A percentile compares a stretch with the other conserved stretches of the same genome.
phyloP scores from a whole-genome alignment of 371 early-diverging fungal genomes.

The Apophysomyces elegans region DNA sequence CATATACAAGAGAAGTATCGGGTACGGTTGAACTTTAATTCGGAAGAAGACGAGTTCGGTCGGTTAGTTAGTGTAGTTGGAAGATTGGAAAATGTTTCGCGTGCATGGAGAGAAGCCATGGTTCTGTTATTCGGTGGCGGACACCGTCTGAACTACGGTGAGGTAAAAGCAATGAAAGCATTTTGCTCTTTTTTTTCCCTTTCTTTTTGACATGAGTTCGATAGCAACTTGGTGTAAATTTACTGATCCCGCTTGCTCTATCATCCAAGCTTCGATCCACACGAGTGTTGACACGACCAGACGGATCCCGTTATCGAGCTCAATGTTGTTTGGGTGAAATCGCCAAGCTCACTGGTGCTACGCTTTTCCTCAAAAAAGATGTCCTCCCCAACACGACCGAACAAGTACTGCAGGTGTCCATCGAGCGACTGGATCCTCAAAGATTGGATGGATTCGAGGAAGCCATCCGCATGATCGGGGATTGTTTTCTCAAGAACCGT shows the following conservation, averaged over 20 bases:
- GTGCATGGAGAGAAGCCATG: conserved; percentile 19
- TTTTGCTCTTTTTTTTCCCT: background rate
- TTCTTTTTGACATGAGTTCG: background rate
- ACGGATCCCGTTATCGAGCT: background rate
- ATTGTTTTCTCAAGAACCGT: conserved; percentile 17
- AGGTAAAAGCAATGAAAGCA: conserved; percentile 13
- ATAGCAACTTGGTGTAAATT: conserved; percentile 18
- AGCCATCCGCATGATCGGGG: conserved; percentile 23
- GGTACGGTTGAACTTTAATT: conserved; percentile 17
- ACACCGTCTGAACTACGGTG: conserved; percentile 8
- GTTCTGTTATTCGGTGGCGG: conserved; percentile 19
- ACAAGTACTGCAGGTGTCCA: conserved; percentile 20
- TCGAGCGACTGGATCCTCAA: conserved; percentile 11
- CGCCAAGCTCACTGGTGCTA: conserved; percentile 13
- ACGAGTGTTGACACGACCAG: background rate
- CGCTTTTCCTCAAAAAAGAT: conserved; percentile 15
- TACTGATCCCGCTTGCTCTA: conserved; percentile 18
- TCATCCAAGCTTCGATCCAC: conserved; percentile 9
- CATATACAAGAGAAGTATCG: conserved; percentile 21
- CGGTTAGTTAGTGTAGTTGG: conserved; percentile 24
- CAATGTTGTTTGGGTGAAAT: conserved; percentile 21
- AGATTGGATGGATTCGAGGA: conserved; percentile 23
- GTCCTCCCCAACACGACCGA: conserved; percentile 27
- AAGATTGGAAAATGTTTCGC: conserved; percentile 6
- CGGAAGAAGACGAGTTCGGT: conserved; percentile 13